phyloP scores from a whole-genome alignment of 192 early-diverging fungal species.

The Gonapodya sp. region DNA sequence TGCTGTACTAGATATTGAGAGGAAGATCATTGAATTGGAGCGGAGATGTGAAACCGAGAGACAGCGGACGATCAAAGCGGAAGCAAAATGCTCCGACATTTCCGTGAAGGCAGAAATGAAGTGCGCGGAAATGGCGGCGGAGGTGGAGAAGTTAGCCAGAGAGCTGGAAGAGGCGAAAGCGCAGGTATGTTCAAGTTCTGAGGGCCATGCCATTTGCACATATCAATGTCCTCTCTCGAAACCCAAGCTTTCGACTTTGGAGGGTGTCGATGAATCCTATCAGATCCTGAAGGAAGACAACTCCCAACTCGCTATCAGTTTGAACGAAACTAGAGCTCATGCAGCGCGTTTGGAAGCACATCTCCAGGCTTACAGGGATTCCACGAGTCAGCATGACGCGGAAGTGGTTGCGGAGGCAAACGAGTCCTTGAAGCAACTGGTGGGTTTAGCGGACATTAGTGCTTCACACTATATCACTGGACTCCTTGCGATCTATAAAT shows the following conservation, averaged over 20 bases:
- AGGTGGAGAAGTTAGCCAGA: not conserved
- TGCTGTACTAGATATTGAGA: not conserved
- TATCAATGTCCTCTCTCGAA: too few species aligned
- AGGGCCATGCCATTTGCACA: too few species aligned
- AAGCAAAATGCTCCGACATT: not conserved
- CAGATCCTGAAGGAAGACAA: not conserved
- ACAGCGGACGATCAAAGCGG: not conserved
- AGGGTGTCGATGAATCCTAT: not conserved
- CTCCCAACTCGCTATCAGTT: not conserved
- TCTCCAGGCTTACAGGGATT: not conserved
- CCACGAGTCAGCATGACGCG: not conserved
- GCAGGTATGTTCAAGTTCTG: not conserved
- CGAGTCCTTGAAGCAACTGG: not conserved
- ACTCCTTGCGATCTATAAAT: not conserved
- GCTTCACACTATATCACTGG: too few species aligned
- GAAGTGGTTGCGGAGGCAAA: not conserved
- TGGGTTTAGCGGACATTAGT: not conserved
- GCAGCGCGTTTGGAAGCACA: not conserved
- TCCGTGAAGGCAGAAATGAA: not conserved
- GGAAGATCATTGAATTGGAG: not conserved
- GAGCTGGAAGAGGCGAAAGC: not conserved
- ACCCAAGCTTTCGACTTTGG: too few species aligned
- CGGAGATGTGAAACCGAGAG: not conserved
- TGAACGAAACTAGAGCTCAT: not conserved
- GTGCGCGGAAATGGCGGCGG: not conserved